A percentile compares a stretch with the other conserved stretches of the same genome.
Evolutionary conservation across 768 basidiomycete genomes (phyloP).

Genomic region (Calvatia gigantea): DNA sequence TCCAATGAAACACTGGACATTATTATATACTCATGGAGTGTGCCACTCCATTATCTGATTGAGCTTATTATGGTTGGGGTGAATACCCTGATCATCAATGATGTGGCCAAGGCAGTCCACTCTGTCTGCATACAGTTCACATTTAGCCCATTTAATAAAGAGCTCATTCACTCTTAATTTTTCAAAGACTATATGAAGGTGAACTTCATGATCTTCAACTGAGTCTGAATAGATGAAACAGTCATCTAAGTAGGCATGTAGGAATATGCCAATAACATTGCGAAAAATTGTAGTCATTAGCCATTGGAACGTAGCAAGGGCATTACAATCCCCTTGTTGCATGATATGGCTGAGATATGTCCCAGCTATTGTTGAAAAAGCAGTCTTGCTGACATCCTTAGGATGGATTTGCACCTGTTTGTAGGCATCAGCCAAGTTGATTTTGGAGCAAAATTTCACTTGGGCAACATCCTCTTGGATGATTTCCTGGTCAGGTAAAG

Average conservation of each 20-base stretch:
- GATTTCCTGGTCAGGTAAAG: no score
- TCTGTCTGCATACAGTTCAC: background rate
- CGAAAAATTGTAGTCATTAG: conserved; percentile 40
- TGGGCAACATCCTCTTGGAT: no score
- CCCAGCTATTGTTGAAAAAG: no score
- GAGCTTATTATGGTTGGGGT: conserved; percentile 34
- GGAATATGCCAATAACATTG: conserved; percentile 30
- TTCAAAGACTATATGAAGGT: no score
- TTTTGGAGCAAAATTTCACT: no score
- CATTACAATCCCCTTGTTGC: conserved; percentile 45
- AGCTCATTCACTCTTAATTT: no score
- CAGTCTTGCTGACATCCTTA: no score
- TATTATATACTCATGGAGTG: conserved; percentile 27
- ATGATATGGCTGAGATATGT: conserved; percentile 31
- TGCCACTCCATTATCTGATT: conserved; percentile 28
- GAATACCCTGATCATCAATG: conserved; percentile 36
- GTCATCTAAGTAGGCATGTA: conserved; percentile 44
- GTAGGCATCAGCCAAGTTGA: no score
- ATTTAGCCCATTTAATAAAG: background rate
- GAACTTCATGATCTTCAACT: conserved; percentile 34
- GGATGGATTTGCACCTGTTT: no score
- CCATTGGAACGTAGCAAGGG: conserved; percentile 40
- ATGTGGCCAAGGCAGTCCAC: conserved; percentile 38
- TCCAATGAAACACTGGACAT: conserved; percentile 38
- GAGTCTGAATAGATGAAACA: conserved; percentile 35